Conservation (phyloP, 495 filamentous ascomycete species). For the Penicillium simplicissimum region DNA sequence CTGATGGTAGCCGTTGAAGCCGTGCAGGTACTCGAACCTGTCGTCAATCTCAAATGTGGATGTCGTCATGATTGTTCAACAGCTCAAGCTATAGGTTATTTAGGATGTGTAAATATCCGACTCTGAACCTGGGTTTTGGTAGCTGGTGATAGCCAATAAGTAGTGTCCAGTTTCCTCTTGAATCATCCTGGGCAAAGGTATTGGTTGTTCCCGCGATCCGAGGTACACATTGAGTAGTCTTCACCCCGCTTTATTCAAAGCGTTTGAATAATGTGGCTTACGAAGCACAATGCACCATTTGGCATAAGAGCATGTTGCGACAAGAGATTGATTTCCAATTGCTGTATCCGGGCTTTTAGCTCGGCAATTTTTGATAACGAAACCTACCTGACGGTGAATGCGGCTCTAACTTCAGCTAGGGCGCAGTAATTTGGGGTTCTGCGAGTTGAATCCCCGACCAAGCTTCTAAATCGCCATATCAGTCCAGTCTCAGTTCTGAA, state of each 20-base stretch:
- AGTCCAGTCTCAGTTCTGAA: too few species aligned
- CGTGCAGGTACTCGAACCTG: background rate
- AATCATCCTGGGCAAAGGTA: background rate
- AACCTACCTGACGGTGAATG: too few species aligned
- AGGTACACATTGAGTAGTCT: background rate
- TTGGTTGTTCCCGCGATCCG: slow-evolving; percentile 1
- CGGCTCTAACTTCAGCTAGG: too few species aligned
- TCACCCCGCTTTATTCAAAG: background rate
- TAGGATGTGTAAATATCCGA: too few species aligned
- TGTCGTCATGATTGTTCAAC: background rate
- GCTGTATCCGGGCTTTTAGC: too few species aligned
- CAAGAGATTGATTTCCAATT: too few species aligned
- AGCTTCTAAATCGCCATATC: too few species aligned
- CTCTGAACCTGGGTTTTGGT: too few species aligned
- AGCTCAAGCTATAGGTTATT: background rate
- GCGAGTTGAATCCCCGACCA: too few species aligned
- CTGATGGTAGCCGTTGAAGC: background rate
- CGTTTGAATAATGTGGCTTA: background rate
- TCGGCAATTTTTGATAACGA: too few species aligned
- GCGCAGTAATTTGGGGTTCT: too few species aligned
- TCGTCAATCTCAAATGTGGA: background rate
- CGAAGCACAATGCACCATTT: background rate
- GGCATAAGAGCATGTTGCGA: background rate
- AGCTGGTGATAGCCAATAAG: background rate
- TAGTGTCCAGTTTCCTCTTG: too few species aligned